These are phyloP conservation scores for Calonectria pauciramosa DNA, from an alignment of 2,329 filamentous ascomycete species.

Conservation along the genomic window DNA sequence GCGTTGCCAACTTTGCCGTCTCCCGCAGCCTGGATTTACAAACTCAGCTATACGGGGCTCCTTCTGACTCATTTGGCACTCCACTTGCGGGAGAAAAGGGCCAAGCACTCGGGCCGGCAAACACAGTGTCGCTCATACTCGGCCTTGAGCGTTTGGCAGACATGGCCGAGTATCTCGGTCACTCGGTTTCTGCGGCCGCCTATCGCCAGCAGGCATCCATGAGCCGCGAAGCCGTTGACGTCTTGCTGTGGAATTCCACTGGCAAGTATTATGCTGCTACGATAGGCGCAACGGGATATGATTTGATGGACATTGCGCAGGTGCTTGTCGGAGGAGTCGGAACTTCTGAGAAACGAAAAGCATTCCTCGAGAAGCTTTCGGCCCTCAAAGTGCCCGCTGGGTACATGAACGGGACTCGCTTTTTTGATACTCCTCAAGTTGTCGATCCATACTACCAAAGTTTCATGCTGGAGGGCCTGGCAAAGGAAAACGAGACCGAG, in stretches of 20 bases:
- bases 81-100: background rate
- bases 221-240: background rate
- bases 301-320: background rate
- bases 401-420: background rate
- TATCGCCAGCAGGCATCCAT: background rate
- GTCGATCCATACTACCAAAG: background rate
- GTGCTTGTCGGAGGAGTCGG: background rate
- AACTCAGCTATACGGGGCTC: background rate
- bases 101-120: background rate
- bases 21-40: background rate
- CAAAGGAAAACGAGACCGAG: background rate
- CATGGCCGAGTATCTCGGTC: background rate
- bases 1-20: background rate
- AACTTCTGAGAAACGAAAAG: background rate
- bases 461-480: background rate
- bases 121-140: background rate
- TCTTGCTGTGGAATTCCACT: background rate
- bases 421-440: background rate
- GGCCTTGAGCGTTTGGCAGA: background rate
- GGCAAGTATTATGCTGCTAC: background rate
- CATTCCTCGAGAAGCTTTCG: background rate
- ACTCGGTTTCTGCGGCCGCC: background rate
- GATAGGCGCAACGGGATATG: background rate
- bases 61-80: background rate
- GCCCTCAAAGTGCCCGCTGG: background rate